These are phyloP conservation scores for Clitoria ternatea DNA, from an alignment of 306 rosid genomes.

Conservation along the genomic window DNA sequence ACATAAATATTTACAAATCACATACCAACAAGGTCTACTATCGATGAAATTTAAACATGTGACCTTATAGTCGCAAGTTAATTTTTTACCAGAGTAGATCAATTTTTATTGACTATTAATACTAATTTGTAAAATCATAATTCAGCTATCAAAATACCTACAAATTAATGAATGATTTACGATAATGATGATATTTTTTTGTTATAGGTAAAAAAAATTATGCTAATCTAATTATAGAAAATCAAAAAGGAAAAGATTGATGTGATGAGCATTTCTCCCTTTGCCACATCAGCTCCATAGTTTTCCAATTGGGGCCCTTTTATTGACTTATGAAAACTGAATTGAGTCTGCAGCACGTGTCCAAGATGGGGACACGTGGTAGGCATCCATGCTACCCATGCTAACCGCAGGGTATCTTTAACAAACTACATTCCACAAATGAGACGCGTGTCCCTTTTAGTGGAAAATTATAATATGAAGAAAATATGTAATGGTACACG, in stretches of 20 bases:
- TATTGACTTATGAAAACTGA: not conserved
- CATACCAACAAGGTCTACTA: too few relatives aligned
- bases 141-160: too few relatives aligned
- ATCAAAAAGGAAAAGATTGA: not conserved
- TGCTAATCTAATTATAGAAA: not conserved
- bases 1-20: too few relatives aligned
- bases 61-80: too few relatives aligned
- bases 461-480: not conserved
- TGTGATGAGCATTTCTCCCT: not conserved
- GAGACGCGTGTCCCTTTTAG: conserved; percentile 30
- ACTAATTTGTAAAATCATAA: too few relatives aligned
- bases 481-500: conserved; percentile 7
- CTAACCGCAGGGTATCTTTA: not conserved
- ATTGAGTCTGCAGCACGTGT: conserved; percentile 15
- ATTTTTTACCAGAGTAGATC: too few relatives aligned
- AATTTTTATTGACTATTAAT: too few relatives aligned
- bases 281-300: conserved; percentile 27
- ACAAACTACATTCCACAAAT: not conserved
- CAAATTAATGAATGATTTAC: too few relatives aligned
- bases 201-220: too few relatives aligned
- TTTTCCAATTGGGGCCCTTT: not conserved
- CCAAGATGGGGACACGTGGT: conserved; percentile 18
- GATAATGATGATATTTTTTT: too few relatives aligned
- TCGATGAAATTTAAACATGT: too few relatives aligned
- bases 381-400: not conserved